Conservation (phyloP, 345 rosid species). For the Diplotaxis tenuifolia region DNA sequence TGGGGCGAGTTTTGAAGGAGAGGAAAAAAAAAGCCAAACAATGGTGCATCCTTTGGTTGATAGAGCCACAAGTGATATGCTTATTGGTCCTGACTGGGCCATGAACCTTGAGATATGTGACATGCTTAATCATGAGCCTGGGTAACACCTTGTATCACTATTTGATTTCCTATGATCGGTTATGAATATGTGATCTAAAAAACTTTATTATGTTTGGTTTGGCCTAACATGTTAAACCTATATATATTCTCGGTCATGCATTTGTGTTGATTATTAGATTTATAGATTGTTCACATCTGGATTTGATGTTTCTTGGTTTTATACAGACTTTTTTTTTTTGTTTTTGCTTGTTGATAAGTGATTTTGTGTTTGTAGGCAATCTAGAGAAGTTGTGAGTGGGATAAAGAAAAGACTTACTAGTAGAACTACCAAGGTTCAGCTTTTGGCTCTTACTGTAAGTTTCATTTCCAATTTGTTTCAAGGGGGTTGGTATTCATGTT, state of each 20-base stretch:
- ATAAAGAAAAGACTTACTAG: constrained; percentile 85
- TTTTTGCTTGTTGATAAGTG: not conserved
- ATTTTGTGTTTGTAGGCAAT: constrained; percentile 59
- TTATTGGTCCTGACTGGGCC: constrained; percentile 99
- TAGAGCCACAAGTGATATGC: constrained; percentile 96
- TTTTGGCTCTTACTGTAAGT: constrained; percentile 92
- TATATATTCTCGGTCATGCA: not conserved
- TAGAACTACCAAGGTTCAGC: constrained; percentile 85
- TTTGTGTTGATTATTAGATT: not conserved
- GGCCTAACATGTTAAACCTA: not conserved
- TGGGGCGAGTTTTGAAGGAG: constrained; percentile 4
- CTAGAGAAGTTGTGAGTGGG: constrained; percentile 93
- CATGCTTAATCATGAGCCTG: constrained; percentile 89
- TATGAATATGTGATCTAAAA: not conserved
- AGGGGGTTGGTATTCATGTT: not conserved
- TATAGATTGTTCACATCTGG: not conserved
- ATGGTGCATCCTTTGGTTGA: constrained; percentile 99
- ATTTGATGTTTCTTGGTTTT: constrained; percentile 11
- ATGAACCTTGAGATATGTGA: constrained; percentile 99
- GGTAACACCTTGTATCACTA: constrained; percentile 39
- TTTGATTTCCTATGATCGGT: not conserved
- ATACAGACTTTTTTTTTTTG: not conserved
- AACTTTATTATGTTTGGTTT: not conserved
- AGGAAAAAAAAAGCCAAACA: constrained; percentile 20
- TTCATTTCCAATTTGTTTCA: not conserved